Conservation (phyloP, 2,329 filamentous ascomycete genomes). For the Aaosphaeria pasadenensis region DNA sequence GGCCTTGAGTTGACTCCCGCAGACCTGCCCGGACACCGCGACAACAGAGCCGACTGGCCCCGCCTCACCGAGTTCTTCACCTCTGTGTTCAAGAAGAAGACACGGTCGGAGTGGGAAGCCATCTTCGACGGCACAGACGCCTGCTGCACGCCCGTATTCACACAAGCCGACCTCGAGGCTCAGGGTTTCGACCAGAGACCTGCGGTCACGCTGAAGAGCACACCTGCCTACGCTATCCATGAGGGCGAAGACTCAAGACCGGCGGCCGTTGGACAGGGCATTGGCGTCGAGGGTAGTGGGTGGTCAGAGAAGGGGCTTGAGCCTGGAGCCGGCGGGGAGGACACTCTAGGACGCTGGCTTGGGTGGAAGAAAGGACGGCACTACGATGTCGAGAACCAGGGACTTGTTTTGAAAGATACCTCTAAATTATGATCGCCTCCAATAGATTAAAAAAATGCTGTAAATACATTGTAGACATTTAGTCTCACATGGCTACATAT, state of each 20-base stretch:
- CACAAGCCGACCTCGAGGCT: slow-evolving; percentile 68
- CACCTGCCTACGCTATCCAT: slow-evolving; percentile 65
- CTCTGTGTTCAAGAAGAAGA: slow-evolving; percentile 64
- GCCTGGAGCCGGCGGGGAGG: slow-evolving; percentile 71
- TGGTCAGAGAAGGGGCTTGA: slow-evolving; percentile 61
- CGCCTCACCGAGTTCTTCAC: slow-evolving; percentile 62
- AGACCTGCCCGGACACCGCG: slow-evolving; percentile 48
- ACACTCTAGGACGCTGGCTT: slow-evolving; percentile 67
- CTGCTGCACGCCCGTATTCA: slow-evolving; percentile 84
- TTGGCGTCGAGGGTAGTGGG: slow-evolving; percentile 63
- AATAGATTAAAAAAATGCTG: too few species aligned
- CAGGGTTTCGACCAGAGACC: slow-evolving; percentile 67
- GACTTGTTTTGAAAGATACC: not conserved
- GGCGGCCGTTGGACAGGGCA: slow-evolving; percentile 58
- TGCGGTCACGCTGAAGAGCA: slow-evolving; percentile 64
- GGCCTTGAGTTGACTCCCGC: slow-evolving; percentile 59
- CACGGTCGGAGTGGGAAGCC: slow-evolving; percentile 74
- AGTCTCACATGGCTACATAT: too few species aligned
- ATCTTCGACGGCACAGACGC: slow-evolving; percentile 90
- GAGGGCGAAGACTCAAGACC: slow-evolving; percentile 41
- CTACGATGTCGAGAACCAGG: slow-evolving; percentile 53
- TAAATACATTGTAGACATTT: too few species aligned
- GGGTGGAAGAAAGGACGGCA: slow-evolving; percentile 73
- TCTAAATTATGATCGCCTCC: not conserved
- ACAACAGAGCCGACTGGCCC: slow-evolving; percentile 66